These are phyloP conservation scores for Melastoma candidum DNA, from an alignment of 441 rosid genomes.

Conservation along the genomic window DNA sequence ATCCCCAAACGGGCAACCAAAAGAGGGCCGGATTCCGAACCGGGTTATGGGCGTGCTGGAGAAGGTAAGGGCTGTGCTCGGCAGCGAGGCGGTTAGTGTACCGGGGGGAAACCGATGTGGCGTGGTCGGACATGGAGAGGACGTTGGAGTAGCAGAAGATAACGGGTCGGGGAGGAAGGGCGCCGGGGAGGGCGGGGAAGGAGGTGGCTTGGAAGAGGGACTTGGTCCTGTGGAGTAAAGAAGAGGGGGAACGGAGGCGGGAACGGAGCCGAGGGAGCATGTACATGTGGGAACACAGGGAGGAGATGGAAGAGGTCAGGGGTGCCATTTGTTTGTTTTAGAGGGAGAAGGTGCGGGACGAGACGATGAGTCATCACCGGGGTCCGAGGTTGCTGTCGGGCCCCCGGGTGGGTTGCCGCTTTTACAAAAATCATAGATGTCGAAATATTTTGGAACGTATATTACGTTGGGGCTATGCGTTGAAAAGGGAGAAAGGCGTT, in stretches of 20 bases:
- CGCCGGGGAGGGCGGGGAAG: conserved; percentile 11
- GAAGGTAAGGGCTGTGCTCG: conserved; percentile 91
- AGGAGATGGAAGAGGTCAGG: not conserved
- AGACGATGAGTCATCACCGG: too few species aligned
- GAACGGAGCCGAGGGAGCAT: conserved; percentile 6
- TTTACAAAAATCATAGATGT: too few species aligned
- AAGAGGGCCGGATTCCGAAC: conserved; percentile 1
- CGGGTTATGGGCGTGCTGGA: conserved; percentile 88
- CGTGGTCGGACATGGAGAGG: conserved; percentile 53
- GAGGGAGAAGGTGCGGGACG: not conserved
- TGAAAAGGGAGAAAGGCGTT: too few species aligned
- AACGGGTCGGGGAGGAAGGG: conserved; percentile 28
- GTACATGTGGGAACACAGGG: not conserved
- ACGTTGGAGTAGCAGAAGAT: conserved; percentile 22
- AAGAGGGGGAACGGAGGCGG: not conserved
- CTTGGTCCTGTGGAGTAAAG: not conserved
- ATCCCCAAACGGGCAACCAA: too few species aligned
- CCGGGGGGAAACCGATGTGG: conserved; percentile 30
- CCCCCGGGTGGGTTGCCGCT: too few species aligned
- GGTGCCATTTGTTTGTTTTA: not conserved
- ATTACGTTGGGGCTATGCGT: too few species aligned
- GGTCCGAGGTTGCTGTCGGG: too few species aligned
- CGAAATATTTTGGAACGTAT: too few species aligned
- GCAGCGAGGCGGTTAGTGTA: conserved; percentile 71
- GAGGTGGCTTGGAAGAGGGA: conserved; percentile 9